Conservation (phyloP, 1,284 basidiomycete species). For the Ustilago xerochloae region DNA sequence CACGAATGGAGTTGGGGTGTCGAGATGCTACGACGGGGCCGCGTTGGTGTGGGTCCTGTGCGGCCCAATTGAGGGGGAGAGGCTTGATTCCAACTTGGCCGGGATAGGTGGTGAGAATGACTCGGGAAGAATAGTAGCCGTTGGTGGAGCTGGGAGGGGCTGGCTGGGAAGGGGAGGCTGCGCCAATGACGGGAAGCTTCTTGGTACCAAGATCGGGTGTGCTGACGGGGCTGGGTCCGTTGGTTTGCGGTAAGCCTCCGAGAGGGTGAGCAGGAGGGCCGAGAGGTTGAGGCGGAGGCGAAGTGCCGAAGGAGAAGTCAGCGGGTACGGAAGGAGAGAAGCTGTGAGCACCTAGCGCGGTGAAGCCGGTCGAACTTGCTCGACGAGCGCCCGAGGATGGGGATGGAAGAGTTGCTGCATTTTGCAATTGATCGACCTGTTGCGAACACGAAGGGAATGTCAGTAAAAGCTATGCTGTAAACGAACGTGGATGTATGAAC, state of each 20-base stretch:
- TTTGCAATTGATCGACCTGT: constrained; percentile 53
- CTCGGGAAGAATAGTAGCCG: constrained; percentile 49
- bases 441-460: not conserved
- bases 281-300: constrained; percentile 54
- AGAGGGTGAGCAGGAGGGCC: constrained; percentile 45
- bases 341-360: constrained; percentile 44
- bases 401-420: constrained; percentile 44
- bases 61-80: constrained; percentile 84
- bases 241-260: constrained; percentile 42
- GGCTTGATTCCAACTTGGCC: constrained; percentile 74
- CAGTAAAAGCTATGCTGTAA: not conserved
- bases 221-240: constrained; percentile 47
- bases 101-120: constrained; percentile 63
- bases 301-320: constrained; percentile 42
- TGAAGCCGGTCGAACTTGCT: constrained; percentile 47
- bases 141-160: constrained; percentile 28
- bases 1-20: constrained; percentile 83
- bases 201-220: constrained; percentile 53
- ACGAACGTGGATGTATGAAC: not conserved
- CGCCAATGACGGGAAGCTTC: constrained; percentile 15
- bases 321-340: constrained; percentile 37
- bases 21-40: constrained; percentile 92
- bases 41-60: constrained; percentile 75
- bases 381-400: constrained; percentile 46
- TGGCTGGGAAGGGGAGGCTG: constrained; percentile 26